Base-by-base conservation (phyloP, 495 filamentous ascomycete species). In the Penicillium robsamsonii region DNA sequence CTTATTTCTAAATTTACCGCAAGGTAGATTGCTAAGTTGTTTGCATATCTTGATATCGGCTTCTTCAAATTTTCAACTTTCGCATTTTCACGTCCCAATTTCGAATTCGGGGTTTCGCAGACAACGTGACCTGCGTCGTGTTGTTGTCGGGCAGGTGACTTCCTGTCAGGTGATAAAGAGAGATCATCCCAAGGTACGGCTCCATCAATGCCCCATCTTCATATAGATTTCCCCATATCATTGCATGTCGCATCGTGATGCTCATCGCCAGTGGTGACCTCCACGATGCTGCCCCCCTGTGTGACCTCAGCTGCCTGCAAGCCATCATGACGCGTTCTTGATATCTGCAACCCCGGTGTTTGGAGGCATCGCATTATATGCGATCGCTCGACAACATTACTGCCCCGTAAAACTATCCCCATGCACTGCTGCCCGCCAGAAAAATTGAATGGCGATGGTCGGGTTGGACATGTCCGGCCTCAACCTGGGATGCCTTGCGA, bases 141-240 rank as follows among this genome's bases (percentile, higher is more conserved):
- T 76, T 78, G 72, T 75, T 73, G 68, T 73, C 69, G 64, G 70
- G 74, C 74, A 77, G 74, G 75, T 78, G 74, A 78, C 75, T 75
- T 78, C 63, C 61, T 72, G 75, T 78, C 75, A 78, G 75, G 75
- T 78, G 75, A 78, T 78, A 78, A 69, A 75, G 58, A 68, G 62
- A 43, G 65, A 69, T 70, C 73, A 72, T 74, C 70, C 68, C 68
- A 75, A 75, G 75, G 73, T 74, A 79, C 72, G 57, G 69, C 61
- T 60, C 60, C 55, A 57, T 60, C 58, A 27, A 45, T 20, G 50
- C 58, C 56, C 51, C 51, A 53, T 59, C 56, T 37, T 37, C 56
- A 42, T 52, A 35, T 49, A 38, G 43, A 38, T 46, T 30, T 38
- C 33, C 56, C 51, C 54, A 41, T 56, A 33, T 41, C 41, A 35